Conservation (phyloP, 2,329 filamentous ascomycete species). For the Xylariales sp. region DNA sequence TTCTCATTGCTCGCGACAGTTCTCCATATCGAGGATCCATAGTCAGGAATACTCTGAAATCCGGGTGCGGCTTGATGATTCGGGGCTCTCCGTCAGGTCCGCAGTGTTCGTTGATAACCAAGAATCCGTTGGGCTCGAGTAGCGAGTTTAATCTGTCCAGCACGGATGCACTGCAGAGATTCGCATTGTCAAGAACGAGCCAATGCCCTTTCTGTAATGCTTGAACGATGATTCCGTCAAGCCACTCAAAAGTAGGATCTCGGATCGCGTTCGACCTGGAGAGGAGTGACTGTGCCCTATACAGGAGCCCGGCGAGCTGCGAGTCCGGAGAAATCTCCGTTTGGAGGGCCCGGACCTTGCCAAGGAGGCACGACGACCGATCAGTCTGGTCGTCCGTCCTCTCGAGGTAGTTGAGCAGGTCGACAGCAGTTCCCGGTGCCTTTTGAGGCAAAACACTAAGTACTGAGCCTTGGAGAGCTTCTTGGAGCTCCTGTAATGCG, state of each 20-base stretch:
- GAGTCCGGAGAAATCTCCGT: constrained; percentile 37
- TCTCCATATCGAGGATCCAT: constrained; percentile 91
- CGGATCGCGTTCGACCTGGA: constrained; percentile 53
- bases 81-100: constrained; percentile 75
- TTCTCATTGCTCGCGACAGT: constrained; percentile 92
- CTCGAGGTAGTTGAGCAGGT: constrained; percentile 47
- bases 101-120: constrained; percentile 92
- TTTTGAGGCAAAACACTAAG: constrained; percentile 42
- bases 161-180: constrained; percentile 91
- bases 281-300: constrained; percentile 45
- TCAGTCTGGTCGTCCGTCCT: constrained; percentile 32
- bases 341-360: constrained; percentile 35
- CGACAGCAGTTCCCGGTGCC: constrained; percentile 42
- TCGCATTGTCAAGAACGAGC: constrained; percentile 95
- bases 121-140: constrained; percentile 79
- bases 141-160: constrained; percentile 91
- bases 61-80: constrained; percentile 73
- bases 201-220: constrained; percentile 83
- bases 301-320: constrained; percentile 42
- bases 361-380: constrained; percentile 33
- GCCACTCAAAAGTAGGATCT: constrained; percentile 88
- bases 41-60: constrained; percentile 90
- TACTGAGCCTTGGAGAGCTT: constrained; percentile 42
- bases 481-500: constrained; percentile 39
- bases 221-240: constrained; percentile 86